A percentile compares a stretch with the other conserved stretches of the same genome.
These are phyloP conservation scores for Ceratobasidium sp. DNA, from an alignment of 1,284 basidiomycete species.

Conservation along the genomic window DNA sequence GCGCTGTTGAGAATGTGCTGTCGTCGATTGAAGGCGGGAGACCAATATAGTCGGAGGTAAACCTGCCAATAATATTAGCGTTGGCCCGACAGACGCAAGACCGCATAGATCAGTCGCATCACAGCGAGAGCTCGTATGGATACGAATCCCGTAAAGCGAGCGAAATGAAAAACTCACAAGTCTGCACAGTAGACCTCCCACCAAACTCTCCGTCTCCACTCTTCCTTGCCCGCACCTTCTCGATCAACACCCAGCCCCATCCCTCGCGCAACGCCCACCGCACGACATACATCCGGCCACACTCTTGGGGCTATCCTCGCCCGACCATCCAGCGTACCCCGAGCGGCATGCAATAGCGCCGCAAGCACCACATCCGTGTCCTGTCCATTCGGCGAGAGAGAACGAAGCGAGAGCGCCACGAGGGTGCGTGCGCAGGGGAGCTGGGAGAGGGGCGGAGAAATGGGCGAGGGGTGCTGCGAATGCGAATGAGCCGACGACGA, in stretches of 20 bases:
- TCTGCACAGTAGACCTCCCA: constrained; percentile 80
- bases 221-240: constrained; percentile 50
- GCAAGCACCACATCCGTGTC: constrained; percentile 31
- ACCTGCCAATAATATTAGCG: constrained; percentile 57
- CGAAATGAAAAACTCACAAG: constrained; percentile 61
- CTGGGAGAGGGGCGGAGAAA: constrained; percentile 40
- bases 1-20: constrained; percentile 62
- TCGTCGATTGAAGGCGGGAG: constrained; percentile 67
- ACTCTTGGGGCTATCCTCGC: constrained; percentile 68
- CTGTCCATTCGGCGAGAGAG: constrained; percentile 25
- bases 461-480: constrained; percentile 30
- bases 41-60: constrained; percentile 72
- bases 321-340: constrained; percentile 33
- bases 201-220: constrained; percentile 71
- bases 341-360: constrained; percentile 30
- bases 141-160: not conserved
- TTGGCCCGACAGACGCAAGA: not conserved
- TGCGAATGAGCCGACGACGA: not conserved
- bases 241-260: constrained; percentile 25
- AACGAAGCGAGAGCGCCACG: constrained; percentile 56
- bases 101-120: not conserved
- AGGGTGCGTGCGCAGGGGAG: constrained; percentile 43
- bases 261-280: constrained; percentile 49
- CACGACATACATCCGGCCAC: constrained; percentile 68
- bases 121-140: constrained; percentile 6